Conservation (phyloP, 2,329 filamentous ascomycete genomes). For the Elsinoe ampelina region DNA sequence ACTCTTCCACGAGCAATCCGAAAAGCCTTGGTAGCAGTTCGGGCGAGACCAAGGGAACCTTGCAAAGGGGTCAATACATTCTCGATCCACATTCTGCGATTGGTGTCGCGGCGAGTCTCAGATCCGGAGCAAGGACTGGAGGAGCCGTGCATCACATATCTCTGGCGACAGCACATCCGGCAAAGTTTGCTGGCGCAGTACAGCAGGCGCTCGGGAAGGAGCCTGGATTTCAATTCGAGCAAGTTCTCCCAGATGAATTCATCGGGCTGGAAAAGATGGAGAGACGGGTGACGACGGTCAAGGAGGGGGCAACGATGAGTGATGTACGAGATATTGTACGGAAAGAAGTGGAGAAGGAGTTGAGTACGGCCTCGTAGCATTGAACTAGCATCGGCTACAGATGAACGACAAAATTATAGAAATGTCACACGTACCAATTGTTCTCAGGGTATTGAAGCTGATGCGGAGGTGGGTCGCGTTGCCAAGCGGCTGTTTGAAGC, state of each 20-base stretch:
- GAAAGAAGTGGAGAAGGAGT: conserved; percentile 52
- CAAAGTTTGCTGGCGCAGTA: conserved; percentile 85
- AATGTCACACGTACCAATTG: no score
- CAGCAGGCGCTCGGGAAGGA: conserved; percentile 64
- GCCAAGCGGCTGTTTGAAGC: not conserved
- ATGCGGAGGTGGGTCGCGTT: not conserved
- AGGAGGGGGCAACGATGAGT: conserved; percentile 57
- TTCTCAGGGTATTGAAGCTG: no score
- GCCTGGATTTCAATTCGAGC: conserved; percentile 64
- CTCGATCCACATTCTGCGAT: conserved; percentile 91
- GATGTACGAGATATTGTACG: conserved; percentile 67
- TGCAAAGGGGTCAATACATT: conserved; percentile 53
- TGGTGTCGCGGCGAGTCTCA: conserved; percentile 64
- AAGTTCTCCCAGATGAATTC: conserved; percentile 75
- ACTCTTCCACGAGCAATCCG: conserved; percentile 26
- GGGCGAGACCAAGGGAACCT: conserved; percentile 27
- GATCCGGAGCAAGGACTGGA: conserved; percentile 47
- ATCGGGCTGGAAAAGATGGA: conserved; percentile 67
- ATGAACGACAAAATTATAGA: not conserved
- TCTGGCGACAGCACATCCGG: conserved; percentile 87
- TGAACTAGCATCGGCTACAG: not conserved
- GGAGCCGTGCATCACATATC: conserved; percentile 57
- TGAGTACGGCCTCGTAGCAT: not conserved
- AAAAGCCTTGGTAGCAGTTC: conserved; percentile 34
- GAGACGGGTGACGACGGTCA: conserved; percentile 60